phyloP scores from a whole-genome alignment of 805 yeast genomes.

The Zygotorulaspora chibaensis region DNA sequence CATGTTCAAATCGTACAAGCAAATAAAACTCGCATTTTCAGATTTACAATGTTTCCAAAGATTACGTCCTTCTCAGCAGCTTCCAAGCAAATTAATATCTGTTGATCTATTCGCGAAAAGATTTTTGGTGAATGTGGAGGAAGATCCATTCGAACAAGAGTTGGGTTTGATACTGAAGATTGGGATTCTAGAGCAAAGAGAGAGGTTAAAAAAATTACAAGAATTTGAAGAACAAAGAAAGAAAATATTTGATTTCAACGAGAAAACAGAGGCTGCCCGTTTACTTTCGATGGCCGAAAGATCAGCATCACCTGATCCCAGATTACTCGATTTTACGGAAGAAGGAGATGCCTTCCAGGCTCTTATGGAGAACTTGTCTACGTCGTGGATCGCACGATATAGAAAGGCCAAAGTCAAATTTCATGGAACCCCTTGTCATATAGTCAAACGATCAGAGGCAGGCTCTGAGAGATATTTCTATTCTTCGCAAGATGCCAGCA shows the following conservation, averaged over 20 bases:
- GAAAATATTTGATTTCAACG: background rate
- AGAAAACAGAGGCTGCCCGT: background rate
- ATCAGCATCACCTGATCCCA: slow-evolving; percentile 1
- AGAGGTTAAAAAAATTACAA: slow-evolving; percentile 40
- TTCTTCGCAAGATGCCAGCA: slow-evolving; percentile 24
- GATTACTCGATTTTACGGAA: background rate
- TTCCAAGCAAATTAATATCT: slow-evolving; percentile 37
- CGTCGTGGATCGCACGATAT: slow-evolving; percentile 39
- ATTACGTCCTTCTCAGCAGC: slow-evolving; percentile 26
- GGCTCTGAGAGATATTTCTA: slow-evolving; percentile 19
- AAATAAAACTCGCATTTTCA: slow-evolving; percentile 42
- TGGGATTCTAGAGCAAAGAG: slow-evolving; percentile 54
- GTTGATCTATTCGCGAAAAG: slow-evolving; percentile 40
- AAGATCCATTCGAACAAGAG: slow-evolving; percentile 63
- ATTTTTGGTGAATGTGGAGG: slow-evolving; percentile 50
- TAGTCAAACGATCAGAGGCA: slow-evolving; percentile 16
- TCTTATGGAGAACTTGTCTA: slow-evolving; percentile 36
- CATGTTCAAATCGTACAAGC: slow-evolving; percentile 44
- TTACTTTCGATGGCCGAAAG: slow-evolving; percentile 2
- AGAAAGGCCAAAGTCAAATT: slow-evolving; percentile 31
- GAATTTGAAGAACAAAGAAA: slow-evolving; percentile 24
- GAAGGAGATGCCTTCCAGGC: slow-evolving; percentile 12
- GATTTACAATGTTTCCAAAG: slow-evolving; percentile 30
- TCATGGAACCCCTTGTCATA: slow-evolving; percentile 28
- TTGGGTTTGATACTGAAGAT: slow-evolving; percentile 53